Evolutionary conservation across 306 rosid genomes (phyloP).

Genomic region (Cucumis cinereus): DNA sequence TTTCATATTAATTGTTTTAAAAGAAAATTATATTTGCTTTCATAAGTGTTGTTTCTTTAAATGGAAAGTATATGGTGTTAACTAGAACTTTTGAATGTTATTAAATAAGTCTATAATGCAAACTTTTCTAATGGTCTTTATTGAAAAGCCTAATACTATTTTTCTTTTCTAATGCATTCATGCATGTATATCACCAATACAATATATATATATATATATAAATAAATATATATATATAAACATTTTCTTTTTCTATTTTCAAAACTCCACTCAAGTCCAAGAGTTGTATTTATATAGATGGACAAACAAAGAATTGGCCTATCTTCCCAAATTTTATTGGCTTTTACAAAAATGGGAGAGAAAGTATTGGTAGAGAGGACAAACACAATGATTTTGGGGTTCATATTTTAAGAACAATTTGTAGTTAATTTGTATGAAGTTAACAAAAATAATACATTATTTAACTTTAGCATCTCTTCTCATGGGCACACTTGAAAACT

Average conservation of each 20-base stretch:
- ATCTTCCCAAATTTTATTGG: not conserved
- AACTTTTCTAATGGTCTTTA: not conserved
- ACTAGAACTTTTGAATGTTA: not conserved
- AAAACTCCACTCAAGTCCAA: slow-evolving; percentile 15
- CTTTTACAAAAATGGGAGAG: too few relatives aligned
- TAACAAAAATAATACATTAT: too few relatives aligned
- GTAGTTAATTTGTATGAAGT: too few relatives aligned
- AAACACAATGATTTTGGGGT: too few relatives aligned
- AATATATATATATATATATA: too few relatives aligned
- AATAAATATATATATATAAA: too few relatives aligned
- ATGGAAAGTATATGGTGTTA: not conserved
- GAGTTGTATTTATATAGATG: not conserved
- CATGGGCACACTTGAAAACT: too few relatives aligned
- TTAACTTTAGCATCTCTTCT: too few relatives aligned
- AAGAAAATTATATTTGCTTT: not conserved
- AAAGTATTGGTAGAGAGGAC: too few relatives aligned
- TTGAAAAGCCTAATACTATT: slow-evolving; percentile 1
- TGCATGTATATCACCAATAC: not conserved
- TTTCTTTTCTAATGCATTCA: not conserved
- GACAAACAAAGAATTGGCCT: not conserved
- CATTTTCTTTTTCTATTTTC: not conserved
- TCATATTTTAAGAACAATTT: too few relatives aligned
- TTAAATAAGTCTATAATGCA: too few relatives aligned
- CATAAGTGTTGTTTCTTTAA: not conserved
- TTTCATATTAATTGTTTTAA: too few relatives aligned